Evolutionary conservation across 2,329 filamentous ascomycete species (phyloP).

Genomic region (Aspergillus spinulosporus): DNA sequence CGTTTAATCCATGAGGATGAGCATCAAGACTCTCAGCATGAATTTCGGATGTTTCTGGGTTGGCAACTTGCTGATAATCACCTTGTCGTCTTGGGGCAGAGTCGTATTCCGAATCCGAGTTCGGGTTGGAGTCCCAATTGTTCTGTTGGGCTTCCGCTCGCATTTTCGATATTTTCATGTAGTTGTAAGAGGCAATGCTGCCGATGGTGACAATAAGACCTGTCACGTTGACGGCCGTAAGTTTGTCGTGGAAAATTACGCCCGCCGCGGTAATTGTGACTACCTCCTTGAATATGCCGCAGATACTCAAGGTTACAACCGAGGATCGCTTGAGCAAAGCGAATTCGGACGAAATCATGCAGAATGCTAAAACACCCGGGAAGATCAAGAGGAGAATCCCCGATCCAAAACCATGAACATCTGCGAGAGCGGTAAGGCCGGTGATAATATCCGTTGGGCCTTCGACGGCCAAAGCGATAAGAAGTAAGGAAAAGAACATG

Average conservation of each 20-base stretch:
- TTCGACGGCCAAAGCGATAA: slow-evolving; percentile 83
- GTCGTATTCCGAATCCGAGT: slow-evolving; percentile 32
- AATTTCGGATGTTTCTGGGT: slow-evolving; percentile 27
- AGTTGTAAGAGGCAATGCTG: slow-evolving; percentile 89
- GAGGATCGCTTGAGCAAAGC: slow-evolving; percentile 91
- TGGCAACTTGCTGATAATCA: slow-evolving; percentile 29
- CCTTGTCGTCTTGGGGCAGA: slow-evolving; percentile 25
- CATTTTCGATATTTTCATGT: slow-evolving; percentile 91
- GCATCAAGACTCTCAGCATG: slow-evolving; percentile 25
- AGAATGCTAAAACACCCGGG: slow-evolving; percentile 85
- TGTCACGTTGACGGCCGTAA: slow-evolving; percentile 83
- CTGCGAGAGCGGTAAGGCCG: slow-evolving; percentile 64
- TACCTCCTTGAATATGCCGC: slow-evolving; percentile 98
- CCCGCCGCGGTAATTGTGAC: slow-evolving; percentile 90
- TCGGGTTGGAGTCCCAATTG: slow-evolving; percentile 11
- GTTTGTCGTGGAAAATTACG: slow-evolving; percentile 80
- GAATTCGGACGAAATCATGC: slow-evolving; percentile 96
- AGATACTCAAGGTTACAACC: slow-evolving; percentile 93
- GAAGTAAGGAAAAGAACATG: slow-evolving; percentile 83
- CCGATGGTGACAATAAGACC: slow-evolving; percentile 85
- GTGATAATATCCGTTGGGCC: slow-evolving; percentile 68
- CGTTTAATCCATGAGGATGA: slow-evolving; percentile 21
- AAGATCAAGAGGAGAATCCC: slow-evolving; percentile 78
- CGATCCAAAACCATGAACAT: slow-evolving; percentile 65
- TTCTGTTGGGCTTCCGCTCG: slow-evolving; percentile 65